phyloP scores from a whole-genome alignment of 1,284 basidiomycete species.

The Rhodotorula sp. region DNA sequence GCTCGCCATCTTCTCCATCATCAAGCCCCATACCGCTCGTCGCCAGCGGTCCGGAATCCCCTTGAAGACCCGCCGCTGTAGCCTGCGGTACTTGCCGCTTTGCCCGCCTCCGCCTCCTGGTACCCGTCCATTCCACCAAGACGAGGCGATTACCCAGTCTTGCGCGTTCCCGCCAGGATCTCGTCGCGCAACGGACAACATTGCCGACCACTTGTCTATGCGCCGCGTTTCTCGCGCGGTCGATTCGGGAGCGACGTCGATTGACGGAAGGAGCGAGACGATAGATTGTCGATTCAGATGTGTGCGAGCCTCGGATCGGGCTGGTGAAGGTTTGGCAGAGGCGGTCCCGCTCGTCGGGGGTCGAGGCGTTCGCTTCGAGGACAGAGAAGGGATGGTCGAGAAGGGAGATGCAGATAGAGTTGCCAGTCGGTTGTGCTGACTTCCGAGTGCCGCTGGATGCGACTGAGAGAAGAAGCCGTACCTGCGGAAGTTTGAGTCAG shows the following conservation, averaged over 20 bases:
- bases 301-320: not conserved
- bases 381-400: constrained; percentile 18
- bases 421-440: constrained; percentile 39
- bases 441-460: constrained; percentile 37
- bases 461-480: constrained; percentile 45
- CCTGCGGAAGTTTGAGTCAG: constrained; percentile 1
- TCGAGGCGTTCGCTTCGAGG: not conserved
- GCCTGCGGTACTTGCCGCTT: constrained; percentile 43
- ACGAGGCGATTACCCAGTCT: constrained; percentile 65
- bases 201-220: constrained; percentile 82
- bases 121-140: constrained; percentile 61
- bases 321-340: not conserved
- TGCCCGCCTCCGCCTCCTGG: constrained; percentile 36
- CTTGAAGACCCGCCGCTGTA: constrained; percentile 78
- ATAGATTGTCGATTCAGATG: constrained; percentile 12
- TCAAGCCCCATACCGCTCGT: constrained; percentile 73
- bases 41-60: constrained; percentile 97
- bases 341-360: not conserved
- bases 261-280: constrained; percentile 30
- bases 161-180: constrained; percentile 75
- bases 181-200: constrained; percentile 57
- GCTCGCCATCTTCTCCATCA: constrained; percentile 31
- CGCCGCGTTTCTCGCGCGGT: constrained; percentile 64
- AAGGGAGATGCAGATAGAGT: constrained; percentile 29
- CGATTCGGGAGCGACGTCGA: constrained; percentile 10